Evolutionary conservation across 768 basidiomycete genomes (phyloP), one percentile per base, ranked within the genome.

Genomic region (Termitomyces sp.): DNA sequence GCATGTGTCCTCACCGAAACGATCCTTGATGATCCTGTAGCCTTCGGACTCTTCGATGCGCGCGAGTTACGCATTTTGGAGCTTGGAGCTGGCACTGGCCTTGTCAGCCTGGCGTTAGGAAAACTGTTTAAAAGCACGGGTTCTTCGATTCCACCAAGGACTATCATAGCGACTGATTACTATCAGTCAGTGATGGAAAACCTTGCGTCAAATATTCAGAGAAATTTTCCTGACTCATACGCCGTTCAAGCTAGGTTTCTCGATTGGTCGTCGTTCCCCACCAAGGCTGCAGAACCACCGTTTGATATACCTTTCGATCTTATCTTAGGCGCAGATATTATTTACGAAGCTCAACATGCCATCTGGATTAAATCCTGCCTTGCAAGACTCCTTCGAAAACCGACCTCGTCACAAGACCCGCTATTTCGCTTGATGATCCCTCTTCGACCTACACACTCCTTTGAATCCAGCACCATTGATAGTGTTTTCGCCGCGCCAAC

Each of bases 21-120:
- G 71, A 82, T 94, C 40, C 81, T 80, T 3, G 77, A 84, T 29
- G 66, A 75, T 31, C 88, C 91, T 0, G 65, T 61, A 3, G 60
- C 60, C 27, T 91, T 87, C 64, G 80, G 80, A 9, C 65, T 84
- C 2, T 37, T 52, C 32, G 25, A 29, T 5, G 31, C 12, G 34
- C 57, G 25, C 2, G 59, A 57, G 5, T 63, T 83, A 3, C 73
- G 83, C 5, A 66, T 90, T 25, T 78, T 95, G 31, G 92, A 95
- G 69, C 81, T 95, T 5, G 92, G 93, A 4, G 86, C 90, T 5
- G 92, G 92, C 4, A 94, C 93, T 0, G 92, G 92, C 1, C 78
- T 95, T 12, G 84, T 93, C 21, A 87, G 89, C 60, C 75, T 93
- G 40, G 71, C 78, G 0, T 66, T 79, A 0, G 82, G 79, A 1